These are phyloP conservation scores for Solanum aculeatissimum DNA, from an alignment of 305 asterid genomes.

Conservation along the genomic window DNA sequence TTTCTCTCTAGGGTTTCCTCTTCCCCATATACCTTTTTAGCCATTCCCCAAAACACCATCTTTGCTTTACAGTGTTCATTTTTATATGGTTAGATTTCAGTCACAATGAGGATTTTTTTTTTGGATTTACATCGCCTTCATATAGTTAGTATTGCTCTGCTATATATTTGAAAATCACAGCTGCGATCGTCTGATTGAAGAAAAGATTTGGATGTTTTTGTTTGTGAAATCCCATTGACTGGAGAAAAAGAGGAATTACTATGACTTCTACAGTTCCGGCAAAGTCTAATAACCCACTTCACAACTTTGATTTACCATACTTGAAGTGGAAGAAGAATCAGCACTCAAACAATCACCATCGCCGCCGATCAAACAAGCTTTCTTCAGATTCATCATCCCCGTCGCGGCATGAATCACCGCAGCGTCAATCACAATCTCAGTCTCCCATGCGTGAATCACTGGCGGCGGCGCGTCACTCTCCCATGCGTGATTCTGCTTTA, in stretches of 20 bases:
- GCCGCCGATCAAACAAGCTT: constrained; percentile 39
- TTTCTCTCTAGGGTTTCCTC: background rate
- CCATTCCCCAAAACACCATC: background rate
- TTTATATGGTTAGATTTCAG: background rate
- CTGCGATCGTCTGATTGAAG: background rate
- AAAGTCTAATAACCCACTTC: constrained; percentile 50
- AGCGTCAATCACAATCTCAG: constrained; percentile 29
- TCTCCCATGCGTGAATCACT: constrained; percentile 26
- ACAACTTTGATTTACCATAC: constrained; percentile 43
- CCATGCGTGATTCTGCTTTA: constrained; percentile 1
- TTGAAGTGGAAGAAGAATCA: constrained; percentile 49
- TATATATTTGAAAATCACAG: background rate
- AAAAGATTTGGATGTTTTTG: background rate
- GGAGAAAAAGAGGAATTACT: background rate
- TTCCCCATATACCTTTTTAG: background rate
- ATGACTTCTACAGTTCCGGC: constrained; percentile 55
- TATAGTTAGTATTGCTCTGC: background rate
- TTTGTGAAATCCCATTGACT: background rate
- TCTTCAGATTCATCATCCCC: constrained; percentile 38
- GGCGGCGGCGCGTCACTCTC: constrained; percentile 12
- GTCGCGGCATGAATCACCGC: constrained; percentile 25
- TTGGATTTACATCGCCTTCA: background rate
- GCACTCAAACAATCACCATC: constrained; percentile 24
- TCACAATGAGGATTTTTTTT: background rate
- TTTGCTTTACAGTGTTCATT: background rate